phyloP scores from a whole-genome alignment of 164 flowering plant species.

The Vitis rotundifolia region DNA sequence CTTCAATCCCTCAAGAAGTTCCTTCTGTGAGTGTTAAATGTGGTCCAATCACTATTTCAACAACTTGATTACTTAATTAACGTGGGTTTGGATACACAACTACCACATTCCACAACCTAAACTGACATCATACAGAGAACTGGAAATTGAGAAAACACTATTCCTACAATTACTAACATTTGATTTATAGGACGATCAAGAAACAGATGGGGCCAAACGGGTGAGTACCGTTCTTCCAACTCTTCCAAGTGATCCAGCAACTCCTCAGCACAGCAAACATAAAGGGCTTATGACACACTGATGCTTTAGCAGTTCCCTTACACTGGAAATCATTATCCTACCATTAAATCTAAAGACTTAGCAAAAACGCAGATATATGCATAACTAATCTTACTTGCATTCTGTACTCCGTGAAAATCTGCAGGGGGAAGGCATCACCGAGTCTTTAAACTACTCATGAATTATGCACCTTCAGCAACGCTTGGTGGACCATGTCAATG shows the following conservation, averaged over 20 bases:
- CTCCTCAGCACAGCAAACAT: neutral
- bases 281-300: neutral
- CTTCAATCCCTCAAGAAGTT: too few relatives aligned
- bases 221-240: neutral
- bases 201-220: neutral
- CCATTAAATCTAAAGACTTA: neutral
- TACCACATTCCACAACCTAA: too few relatives aligned
- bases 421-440: neutral
- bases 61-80: too few relatives aligned
- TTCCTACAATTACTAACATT: neutral
- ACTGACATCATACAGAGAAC: neutral
- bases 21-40: too few relatives aligned
- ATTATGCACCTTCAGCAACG: conserved; percentile 53
- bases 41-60: too few relatives aligned
- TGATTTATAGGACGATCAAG: neutral
- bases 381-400: conserved; percentile 15
- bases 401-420: conserved; percentile 6
- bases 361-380: conserved; percentile 7
- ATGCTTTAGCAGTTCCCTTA: too few relatives aligned
- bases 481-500: conserved; percentile 72
- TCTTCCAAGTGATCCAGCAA: neutral
- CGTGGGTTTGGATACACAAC: too few relatives aligned
- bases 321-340: neutral
- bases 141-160: neutral
- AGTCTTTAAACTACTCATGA: conserved; percentile 25